Conservation (phyloP, 2,329 filamentous ascomycete genomes). For the Aspergillus fischeri region DNA sequence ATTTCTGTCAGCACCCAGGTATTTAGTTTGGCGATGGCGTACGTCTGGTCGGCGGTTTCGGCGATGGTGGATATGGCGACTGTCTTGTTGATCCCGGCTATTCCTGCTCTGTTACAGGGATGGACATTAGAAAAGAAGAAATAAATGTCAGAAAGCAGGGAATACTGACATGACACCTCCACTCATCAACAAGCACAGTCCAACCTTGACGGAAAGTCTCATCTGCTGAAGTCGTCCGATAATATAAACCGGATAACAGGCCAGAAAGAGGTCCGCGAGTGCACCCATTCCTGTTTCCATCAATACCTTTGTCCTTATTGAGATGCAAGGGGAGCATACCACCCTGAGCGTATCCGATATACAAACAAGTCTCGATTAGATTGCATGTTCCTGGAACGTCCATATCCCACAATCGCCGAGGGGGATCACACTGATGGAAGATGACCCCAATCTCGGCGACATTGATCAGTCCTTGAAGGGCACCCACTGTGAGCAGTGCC, state of each 20-base stretch:
- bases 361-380: constrained; percentile 8
- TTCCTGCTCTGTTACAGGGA: constrained; percentile 8
- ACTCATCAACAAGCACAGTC: constrained; percentile 16
- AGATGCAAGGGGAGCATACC: constrained; percentile 5
- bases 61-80: constrained; percentile 15
- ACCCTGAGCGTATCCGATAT: constrained; percentile 15
- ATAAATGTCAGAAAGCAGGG: too few relatives aligned
- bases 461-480: constrained; percentile 11
- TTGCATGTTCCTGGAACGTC: constrained; percentile 10
- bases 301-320: neutral
- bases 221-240: constrained; percentile 16
- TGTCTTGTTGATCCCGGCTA: constrained; percentile 16
- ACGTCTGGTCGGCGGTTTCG: constrained; percentile 8
- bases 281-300: constrained; percentile 9
- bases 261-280: constrained; percentile 12
- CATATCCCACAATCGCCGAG: constrained; percentile 11
- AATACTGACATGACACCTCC: constrained; percentile 13
- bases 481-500: constrained; percentile 12
- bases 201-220: constrained; percentile 13
- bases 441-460: constrained; percentile 12
- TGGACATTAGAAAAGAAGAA: neutral
- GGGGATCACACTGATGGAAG: constrained; percentile 13
- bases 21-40: constrained; percentile 14
- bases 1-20: constrained; percentile 19
- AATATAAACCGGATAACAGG: constrained; percentile 15